These are phyloP conservation scores for Teratosphaeria destructans DNA, from an alignment of 2,329 filamentous ascomycete genomes.

Conservation along the genomic window DNA sequence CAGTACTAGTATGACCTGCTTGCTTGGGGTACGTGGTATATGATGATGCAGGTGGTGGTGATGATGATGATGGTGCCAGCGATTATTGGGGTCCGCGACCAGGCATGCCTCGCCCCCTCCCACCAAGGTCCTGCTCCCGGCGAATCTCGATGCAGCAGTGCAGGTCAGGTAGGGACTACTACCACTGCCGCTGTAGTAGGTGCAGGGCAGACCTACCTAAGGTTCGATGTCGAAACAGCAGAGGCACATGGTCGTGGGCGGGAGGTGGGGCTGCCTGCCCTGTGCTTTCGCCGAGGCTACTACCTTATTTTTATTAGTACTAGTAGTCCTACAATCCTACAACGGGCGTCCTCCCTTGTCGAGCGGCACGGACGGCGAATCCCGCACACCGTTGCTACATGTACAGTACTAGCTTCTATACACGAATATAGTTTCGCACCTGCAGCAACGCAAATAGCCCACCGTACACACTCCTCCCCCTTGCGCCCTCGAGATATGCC, in stretches of 20 bases:
- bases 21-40: not conserved
- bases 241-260: not conserved
- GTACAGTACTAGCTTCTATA: not conserved
- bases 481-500: not conserved
- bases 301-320: not conserved
- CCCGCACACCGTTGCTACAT: not conserved
- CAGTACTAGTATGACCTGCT: conserved; percentile 1
- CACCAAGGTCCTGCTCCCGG: not conserved
- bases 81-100: not conserved
- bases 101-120: not conserved
- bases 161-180: too few species aligned
- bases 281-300: not conserved
- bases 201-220: not conserved
- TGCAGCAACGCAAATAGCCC: not conserved
- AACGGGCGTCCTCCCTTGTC: not conserved
- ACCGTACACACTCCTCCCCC: not conserved
- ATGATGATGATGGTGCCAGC: too few species aligned
- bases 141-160: too few species aligned
- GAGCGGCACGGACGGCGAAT: not conserved
- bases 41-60: too few species aligned
- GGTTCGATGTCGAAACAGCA: not conserved
- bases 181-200: too few species aligned
- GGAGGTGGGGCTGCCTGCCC: too few species aligned
- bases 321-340: too few species aligned
- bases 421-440: not conserved